Conservation (phyloP, 2,329 filamentous ascomycete genomes). For the Alternaria brassicae region DNA sequence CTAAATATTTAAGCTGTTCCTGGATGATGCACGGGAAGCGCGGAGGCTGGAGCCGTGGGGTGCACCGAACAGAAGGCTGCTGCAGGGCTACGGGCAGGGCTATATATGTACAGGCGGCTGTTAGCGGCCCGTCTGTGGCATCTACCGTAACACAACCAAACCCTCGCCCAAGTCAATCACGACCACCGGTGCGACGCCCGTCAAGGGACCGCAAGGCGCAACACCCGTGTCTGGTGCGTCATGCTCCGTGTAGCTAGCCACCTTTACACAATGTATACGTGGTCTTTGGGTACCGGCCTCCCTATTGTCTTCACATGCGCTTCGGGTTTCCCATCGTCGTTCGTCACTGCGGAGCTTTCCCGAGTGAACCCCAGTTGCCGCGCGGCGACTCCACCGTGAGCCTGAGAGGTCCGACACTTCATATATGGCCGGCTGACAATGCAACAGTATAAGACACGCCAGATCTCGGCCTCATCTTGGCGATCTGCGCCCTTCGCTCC, state of each 20-base stretch:
- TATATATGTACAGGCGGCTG: background rate
- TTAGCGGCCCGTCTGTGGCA: constrained; percentile 6
- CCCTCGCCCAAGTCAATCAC: constrained; percentile 9
- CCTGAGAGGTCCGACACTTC: constrained; percentile 8
- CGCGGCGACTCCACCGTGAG: constrained; percentile 24
- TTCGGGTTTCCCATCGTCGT: background rate
- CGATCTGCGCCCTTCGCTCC: background rate
- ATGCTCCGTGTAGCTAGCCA: background rate
- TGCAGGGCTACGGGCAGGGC: constrained; percentile 4
- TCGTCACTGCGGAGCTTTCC: constrained; percentile 7
- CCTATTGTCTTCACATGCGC: background rate
- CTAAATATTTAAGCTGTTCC: constrained; percentile 5
- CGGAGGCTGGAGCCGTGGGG: background rate
- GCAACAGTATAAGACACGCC: constrained; percentile 2
- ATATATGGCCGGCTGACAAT: constrained; percentile 5
- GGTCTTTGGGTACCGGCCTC: background rate
- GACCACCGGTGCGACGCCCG: constrained; percentile 8
- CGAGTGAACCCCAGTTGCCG: constrained; percentile 14
- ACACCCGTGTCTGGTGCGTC: constrained; percentile 6
- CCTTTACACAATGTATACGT: background rate
- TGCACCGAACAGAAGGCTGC: constrained; percentile 6
- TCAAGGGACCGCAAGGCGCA: constrained; percentile 11
- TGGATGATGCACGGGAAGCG: constrained; percentile 7
- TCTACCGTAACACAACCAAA: constrained; percentile 1
- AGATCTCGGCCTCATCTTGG: background rate